Conservation (phyloP, 1,139 yeast genomes). For the Nakaseomyces nivariensis region DNA sequence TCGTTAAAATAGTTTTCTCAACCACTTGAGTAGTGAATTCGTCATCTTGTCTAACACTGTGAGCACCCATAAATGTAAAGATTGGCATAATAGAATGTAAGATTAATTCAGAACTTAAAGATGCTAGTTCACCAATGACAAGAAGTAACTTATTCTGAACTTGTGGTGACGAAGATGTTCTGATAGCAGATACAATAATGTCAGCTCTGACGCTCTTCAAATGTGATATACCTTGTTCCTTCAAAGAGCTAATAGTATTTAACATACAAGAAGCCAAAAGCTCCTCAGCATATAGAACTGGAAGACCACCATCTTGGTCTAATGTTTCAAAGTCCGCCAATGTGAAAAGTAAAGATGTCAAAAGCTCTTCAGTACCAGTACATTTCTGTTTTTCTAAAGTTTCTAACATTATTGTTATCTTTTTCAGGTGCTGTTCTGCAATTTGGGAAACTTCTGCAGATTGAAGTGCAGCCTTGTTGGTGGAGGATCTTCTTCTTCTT, state of each 20-base stretch:
- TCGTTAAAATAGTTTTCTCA: conserved; percentile 82
- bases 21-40: conserved; percentile 88
- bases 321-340: conserved; percentile 80
- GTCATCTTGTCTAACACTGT: conserved; percentile 92
- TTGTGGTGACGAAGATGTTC: conserved; percentile 86
- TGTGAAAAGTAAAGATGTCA: conserved; percentile 53
- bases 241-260: conserved; percentile 51
- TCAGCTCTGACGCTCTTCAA: conserved; percentile 77
- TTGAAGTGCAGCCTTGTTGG: conserved; percentile 66
- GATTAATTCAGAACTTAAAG: conserved; percentile 82
- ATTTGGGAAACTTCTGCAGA: conserved; percentile 57
- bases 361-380: conserved; percentile 40
- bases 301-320: conserved; percentile 84
- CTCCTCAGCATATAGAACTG: conserved; percentile 86
- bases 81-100: conserved; percentile 98
- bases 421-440: conserved; percentile 71
- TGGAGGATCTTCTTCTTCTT: conserved; percentile 66
- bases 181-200: conserved; percentile 78
- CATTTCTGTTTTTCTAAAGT: conserved; percentile 47
- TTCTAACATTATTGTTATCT: conserved; percentile 71
- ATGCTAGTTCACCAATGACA: conserved; percentile 79
- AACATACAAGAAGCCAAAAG: conserved; percentile 81
- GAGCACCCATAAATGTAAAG: conserved; percentile 98
- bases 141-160: conserved; percentile 81
- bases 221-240: conserved; percentile 37